These are phyloP conservation scores for Erysimum cheiranthoides DNA, from an alignment of 345 rosid genomes.

Conservation along the genomic window DNA sequence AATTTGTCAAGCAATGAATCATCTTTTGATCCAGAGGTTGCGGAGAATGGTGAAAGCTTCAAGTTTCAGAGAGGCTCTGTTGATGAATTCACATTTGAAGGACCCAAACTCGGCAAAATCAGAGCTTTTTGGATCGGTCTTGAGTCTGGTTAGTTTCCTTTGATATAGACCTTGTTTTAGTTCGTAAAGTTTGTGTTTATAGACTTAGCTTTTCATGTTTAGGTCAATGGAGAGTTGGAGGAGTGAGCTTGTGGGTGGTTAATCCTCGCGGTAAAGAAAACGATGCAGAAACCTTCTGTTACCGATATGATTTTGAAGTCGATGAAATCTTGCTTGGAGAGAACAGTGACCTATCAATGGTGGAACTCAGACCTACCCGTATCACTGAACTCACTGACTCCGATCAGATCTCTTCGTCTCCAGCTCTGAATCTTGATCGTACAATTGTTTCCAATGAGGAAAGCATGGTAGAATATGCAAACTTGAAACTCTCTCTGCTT, in stretches of 20 bases:
- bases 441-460: conserved; percentile 56
- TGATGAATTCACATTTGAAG: conserved; percentile 75
- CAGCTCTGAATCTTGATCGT: conserved; percentile 35
- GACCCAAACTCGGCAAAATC: conserved; percentile 57
- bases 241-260: conserved; percentile 52
- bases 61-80: conserved; percentile 76
- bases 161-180: neutral
- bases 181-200: neutral
- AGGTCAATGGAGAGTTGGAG: conserved; percentile 94
- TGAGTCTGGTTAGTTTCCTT: conserved; percentile 71
- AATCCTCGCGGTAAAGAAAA: conserved; percentile 40
- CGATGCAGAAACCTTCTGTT: conserved; percentile 38
- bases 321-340: conserved; percentile 83
- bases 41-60: conserved; percentile 45
- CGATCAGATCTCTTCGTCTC: conserved; percentile 35
- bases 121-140: conserved; percentile 82
- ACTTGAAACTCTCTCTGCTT: conserved; percentile 77
- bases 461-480: conserved; percentile 86
- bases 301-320: conserved; percentile 60
- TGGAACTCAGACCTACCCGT: conserved; percentile 65
- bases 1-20: conserved; percentile 45
- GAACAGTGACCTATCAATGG: conserved; percentile 64
- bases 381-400: conserved; percentile 53
- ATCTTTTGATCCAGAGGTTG: conserved; percentile 43
- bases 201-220: conserved; percentile 40